Conservation (phyloP, 805 yeast species). For the Candida coquimbonensis region DNA sequence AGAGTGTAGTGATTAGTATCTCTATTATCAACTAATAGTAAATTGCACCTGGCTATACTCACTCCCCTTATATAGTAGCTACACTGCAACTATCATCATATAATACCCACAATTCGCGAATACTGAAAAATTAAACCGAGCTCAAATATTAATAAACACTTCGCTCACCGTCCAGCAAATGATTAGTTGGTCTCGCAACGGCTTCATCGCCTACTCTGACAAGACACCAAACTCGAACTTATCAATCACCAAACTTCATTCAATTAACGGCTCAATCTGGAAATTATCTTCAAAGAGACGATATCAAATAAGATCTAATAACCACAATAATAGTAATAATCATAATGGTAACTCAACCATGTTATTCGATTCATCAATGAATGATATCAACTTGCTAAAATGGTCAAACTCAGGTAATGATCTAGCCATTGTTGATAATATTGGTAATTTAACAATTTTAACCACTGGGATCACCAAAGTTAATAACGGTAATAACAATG, state of each 20-base stretch:
- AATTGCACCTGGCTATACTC: not conserved
- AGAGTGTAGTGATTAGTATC: not conserved
- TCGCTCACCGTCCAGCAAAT: constrained; percentile 1
- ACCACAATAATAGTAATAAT: too few relatives aligned
- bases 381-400: constrained; percentile 40
- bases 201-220: constrained; percentile 69
- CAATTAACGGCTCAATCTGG: constrained; percentile 75
- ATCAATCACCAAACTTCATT: constrained; percentile 36
- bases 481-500: constrained; percentile 21
- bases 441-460: constrained; percentile 57
- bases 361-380: constrained; percentile 7
- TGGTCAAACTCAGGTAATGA: constrained; percentile 84
- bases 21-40: too few relatives aligned
- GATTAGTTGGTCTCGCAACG: constrained; percentile 68
- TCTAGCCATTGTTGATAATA: constrained; percentile 67
- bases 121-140: too few relatives aligned
- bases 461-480: constrained; percentile 42
- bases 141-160: too few relatives aligned
- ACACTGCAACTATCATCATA: too few relatives aligned
- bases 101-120: too few relatives aligned
- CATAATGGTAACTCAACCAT: too few relatives aligned
- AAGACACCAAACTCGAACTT: constrained; percentile 28
- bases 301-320: constrained; percentile 19
- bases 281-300: constrained; percentile 34
- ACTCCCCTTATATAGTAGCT: not conserved